Conservation (phyloP, 441 rosid species). For the Adansonia grandidieri region DNA sequence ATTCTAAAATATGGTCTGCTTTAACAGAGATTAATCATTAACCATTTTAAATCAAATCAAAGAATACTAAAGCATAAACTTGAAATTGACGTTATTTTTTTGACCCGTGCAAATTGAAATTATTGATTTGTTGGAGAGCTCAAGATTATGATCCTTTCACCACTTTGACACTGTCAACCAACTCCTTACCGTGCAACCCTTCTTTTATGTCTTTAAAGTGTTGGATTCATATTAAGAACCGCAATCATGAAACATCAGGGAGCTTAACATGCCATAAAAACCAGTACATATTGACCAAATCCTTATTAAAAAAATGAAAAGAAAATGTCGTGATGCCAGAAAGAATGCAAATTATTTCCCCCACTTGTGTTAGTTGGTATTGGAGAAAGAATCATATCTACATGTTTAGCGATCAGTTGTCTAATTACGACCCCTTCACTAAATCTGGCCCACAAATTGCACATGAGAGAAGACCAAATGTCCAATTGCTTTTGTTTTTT, state of each 20-base stretch:
- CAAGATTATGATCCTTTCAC: background rate
- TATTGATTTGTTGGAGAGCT: background rate
- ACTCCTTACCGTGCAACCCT: too few species aligned
- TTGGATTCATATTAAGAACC: background rate
- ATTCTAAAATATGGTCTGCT: background rate
- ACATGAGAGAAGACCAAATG: constrained; percentile 9
- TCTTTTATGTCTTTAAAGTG: background rate
- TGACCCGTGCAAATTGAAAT: too few species aligned
- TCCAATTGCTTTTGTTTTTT: background rate
- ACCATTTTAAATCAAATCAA: background rate
- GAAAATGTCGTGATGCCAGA: constrained; percentile 3
- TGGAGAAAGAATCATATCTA: constrained; percentile 20
- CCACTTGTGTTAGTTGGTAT: background rate
- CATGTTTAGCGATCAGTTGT: background rate
- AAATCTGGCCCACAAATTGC: constrained; percentile 8
- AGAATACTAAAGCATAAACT: background rate
- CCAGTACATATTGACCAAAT: constrained; percentile 1
- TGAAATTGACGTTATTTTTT: background rate
- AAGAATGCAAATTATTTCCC: background rate
- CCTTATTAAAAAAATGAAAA: background rate
- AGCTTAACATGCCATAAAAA: background rate
- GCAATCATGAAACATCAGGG: constrained; percentile 11
- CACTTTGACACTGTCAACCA: background rate
- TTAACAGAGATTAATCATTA: background rate
- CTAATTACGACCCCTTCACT: constrained; percentile 10